These are phyloP conservation scores for Stenogyne calaminthoides DNA, from an alignment of 305 asterid species.

Conservation along the genomic window DNA sequence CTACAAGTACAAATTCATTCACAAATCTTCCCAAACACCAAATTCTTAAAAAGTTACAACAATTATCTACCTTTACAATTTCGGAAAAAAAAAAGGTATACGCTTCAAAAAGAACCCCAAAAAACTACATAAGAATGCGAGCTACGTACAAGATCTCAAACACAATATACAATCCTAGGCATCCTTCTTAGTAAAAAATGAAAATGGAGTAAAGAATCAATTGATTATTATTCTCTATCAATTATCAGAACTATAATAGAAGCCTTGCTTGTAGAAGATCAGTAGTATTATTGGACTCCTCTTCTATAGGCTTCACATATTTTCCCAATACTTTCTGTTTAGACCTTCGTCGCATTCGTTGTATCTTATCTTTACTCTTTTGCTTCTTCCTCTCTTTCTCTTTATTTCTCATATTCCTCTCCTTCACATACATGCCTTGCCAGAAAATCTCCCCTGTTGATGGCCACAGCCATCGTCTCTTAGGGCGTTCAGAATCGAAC, in stretches of 20 bases:
- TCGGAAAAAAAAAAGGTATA: conserved; percentile 10
- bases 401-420: conserved; percentile 52
- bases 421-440: conserved; percentile 76
- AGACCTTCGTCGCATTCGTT: conserved; percentile 57
- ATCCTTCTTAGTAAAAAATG: conserved; percentile 32
- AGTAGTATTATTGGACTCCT: conserved; percentile 45
- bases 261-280: conserved; percentile 32
- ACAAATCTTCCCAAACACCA: background rate
- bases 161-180: conserved; percentile 33
- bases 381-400: conserved; percentile 69
- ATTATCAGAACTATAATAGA: conserved; percentile 37
- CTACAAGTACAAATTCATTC: background rate
- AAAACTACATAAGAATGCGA: conserved; percentile 20
- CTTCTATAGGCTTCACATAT: conserved; percentile 72
- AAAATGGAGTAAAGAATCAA: conserved; percentile 35
- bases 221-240: conserved; percentile 20
- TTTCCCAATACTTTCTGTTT: conserved; percentile 73
- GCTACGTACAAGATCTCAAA: conserved; percentile 29
- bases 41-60: background rate
- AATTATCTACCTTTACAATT: conserved; percentile 24
- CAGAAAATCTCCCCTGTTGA: conserved; percentile 86
- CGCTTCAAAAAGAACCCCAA: conserved; percentile 8
- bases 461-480: conserved; percentile 82
- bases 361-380: conserved; percentile 68
- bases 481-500: conserved; percentile 63